Percentiles rank a stretch among this genome's conserved stretches.
phyloP scores from a whole-genome alignment of 352 stramenopile genomes.

The Phytophthora foliorum region DNA sequence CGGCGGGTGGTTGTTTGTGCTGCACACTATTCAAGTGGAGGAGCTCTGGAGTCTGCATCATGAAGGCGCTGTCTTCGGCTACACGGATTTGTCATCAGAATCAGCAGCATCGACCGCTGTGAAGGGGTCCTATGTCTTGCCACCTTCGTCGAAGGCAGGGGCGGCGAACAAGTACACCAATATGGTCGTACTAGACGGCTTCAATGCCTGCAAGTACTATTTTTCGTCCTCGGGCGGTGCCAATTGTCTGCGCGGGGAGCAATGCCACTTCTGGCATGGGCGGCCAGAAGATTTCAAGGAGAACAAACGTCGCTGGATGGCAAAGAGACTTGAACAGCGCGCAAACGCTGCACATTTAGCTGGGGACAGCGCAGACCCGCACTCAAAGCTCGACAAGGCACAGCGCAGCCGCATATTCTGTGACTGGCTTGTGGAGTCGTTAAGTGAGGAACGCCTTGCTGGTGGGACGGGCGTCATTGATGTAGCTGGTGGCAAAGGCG shows the following conservation, averaged over 20 bases:
- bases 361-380: conserved; percentile 71
- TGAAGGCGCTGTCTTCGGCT: conserved; percentile 63
- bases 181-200: conserved; percentile 81
- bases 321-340: conserved; percentile 71
- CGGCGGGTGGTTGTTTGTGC: conserved; percentile 63
- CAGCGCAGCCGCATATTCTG: conserved; percentile 82
- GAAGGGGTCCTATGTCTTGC: conserved; percentile 57
- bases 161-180: conserved; percentile 82
- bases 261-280: conserved; percentile 89
- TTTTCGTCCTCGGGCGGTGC: conserved; percentile 70
- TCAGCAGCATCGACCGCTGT: conserved; percentile 13
- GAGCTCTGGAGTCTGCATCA: conserved; percentile 69
- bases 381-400: conserved; percentile 78
- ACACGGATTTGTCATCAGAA: conserved; percentile 35
- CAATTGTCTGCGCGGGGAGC: conserved; percentile 73
- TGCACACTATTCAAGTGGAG: conserved; percentile 59
- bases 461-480: conserved; percentile 83
- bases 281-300: conserved; percentile 62
- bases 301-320: conserved; percentile 76
- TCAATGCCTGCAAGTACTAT: conserved; percentile 90
- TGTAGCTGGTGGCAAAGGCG: conserved; percentile 88
- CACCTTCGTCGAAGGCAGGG: conserved; percentile 59
- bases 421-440: conserved; percentile 82
- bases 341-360: conserved; percentile 61
- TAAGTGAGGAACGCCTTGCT: conserved; percentile 56